These are phyloP conservation scores for Neonectria hederae DNA, from an alignment of 2,329 filamentous ascomycete genomes.

Conservation along the genomic window DNA sequence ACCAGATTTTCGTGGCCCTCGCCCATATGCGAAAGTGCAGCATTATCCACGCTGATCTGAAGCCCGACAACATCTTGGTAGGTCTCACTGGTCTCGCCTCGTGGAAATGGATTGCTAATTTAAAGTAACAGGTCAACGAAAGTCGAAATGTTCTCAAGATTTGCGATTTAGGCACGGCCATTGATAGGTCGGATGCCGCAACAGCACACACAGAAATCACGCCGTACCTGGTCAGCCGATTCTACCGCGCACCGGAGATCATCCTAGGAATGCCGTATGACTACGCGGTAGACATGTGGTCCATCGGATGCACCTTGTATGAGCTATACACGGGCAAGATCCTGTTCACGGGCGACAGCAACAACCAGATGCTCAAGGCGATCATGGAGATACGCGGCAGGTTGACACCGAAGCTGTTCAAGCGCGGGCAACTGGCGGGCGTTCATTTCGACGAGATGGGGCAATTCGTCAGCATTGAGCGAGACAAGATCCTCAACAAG, in stretches of 20 bases:
- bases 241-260: constrained; percentile 96
- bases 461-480: constrained; percentile 85
- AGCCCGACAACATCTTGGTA: constrained; percentile 96
- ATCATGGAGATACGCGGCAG: constrained; percentile 98
- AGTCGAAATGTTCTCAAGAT: constrained; percentile 87
- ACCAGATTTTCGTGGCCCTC: constrained; percentile 92
- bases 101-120: constrained; percentile 22
- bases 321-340: constrained; percentile 98
- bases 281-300: constrained; percentile 96
- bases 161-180: constrained; percentile 96
- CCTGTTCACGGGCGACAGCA: constrained; percentile 91
- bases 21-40: constrained; percentile 90
- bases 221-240: constrained; percentile 94
- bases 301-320: constrained; percentile 95
- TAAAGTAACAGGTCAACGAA: constrained; percentile 73
- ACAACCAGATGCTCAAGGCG: constrained; percentile 97
- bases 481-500: constrained; percentile 87
- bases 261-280: constrained; percentile 97
- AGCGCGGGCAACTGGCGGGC: constrained; percentile 78
- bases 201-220: constrained; percentile 84
- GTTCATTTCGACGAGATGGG: constrained; percentile 86
- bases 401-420: constrained; percentile 88
- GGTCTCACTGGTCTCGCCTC: constrained; percentile 32
- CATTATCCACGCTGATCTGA: constrained; percentile 94
- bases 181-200: constrained; percentile 81